phyloP scores from a whole-genome alignment of 192 early-diverging fungal genomes.

The Polychytrium aggregatum region DNA sequence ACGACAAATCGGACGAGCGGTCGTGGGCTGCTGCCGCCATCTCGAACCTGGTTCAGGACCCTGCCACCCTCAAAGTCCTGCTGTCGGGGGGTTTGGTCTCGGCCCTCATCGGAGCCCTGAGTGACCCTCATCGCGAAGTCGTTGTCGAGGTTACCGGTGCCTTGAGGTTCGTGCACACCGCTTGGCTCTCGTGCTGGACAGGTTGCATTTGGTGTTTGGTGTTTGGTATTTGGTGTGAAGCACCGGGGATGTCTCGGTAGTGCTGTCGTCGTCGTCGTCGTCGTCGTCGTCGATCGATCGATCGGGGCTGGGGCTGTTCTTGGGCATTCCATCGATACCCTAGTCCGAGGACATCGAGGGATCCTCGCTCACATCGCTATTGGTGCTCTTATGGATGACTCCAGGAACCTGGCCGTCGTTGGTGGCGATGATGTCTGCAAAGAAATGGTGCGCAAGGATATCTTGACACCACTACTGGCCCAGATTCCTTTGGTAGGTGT shows the following conservation, averaged over 20 bases:
- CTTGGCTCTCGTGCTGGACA: conserved; percentile 1
- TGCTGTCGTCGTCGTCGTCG: too few relatives aligned
- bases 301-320: too few relatives aligned
- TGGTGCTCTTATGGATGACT: too few relatives aligned
- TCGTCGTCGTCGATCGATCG: too few relatives aligned
- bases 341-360: too few relatives aligned
- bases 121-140: conserved; percentile 59
- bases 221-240: background rate
- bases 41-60: conserved; percentile 65
- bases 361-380: too few relatives aligned
- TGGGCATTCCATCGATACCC: too few relatives aligned
- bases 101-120: conserved; percentile 59
- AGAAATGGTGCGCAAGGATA: conserved; percentile 45
- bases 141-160: conserved; percentile 64
- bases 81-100: conserved; percentile 59
- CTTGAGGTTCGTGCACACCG: conserved; percentile 28
- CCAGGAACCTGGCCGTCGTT: conserved; percentile 51
- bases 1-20: conserved; percentile 60
- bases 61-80: conserved; percentile 55
- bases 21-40: conserved; percentile 83
- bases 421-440: conserved; percentile 37
- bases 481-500: conserved; percentile 30
- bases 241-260: too few relatives aligned
- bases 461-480: conserved; percentile 36
- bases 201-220: background rate